phyloP scores from a whole-genome alignment of 2,329 filamentous ascomycete species.

The Aspergillus sp. region DNA sequence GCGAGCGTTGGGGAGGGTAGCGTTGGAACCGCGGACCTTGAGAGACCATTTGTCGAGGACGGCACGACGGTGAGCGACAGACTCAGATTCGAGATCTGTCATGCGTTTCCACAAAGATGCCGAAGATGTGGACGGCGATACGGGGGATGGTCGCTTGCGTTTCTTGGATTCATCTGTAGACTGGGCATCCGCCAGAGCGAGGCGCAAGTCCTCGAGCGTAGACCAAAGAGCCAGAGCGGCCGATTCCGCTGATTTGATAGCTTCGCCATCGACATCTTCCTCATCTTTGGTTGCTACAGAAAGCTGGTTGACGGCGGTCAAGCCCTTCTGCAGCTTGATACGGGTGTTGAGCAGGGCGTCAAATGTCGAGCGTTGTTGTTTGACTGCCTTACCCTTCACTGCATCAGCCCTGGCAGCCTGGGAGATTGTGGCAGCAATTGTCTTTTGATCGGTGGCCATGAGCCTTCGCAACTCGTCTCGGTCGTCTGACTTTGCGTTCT shows the following conservation, averaged over 20 bases:
- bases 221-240: constrained; percentile 83
- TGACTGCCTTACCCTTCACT: constrained; percentile 80
- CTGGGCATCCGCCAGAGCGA: constrained; percentile 34
- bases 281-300: constrained; percentile 39
- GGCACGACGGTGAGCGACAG: constrained; percentile 59
- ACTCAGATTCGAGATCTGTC: constrained; percentile 58
- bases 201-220: constrained; percentile 50
- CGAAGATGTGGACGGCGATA: constrained; percentile 49
- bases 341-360: constrained; percentile 84
- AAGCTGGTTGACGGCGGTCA: constrained; percentile 77
- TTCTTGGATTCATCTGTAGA: constrained; percentile 30
- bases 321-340: constrained; percentile 87
- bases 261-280: constrained; percentile 28
- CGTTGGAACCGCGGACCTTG: constrained; percentile 58
- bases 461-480: constrained; percentile 62
- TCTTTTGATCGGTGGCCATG: constrained; percentile 64
- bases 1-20: constrained; percentile 52
- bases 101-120: constrained; percentile 70
- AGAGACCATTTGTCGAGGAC: constrained; percentile 86
- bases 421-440: constrained; percentile 58
- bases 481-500: constrained; percentile 24
- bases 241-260: constrained; percentile 74
- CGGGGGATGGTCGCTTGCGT: constrained; percentile 48
- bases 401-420: constrained; percentile 71
- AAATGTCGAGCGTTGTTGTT: constrained; percentile 77